Conservation (phyloP, 2,329 filamentous ascomycete species). For the Truncatella angustata region DNA sequence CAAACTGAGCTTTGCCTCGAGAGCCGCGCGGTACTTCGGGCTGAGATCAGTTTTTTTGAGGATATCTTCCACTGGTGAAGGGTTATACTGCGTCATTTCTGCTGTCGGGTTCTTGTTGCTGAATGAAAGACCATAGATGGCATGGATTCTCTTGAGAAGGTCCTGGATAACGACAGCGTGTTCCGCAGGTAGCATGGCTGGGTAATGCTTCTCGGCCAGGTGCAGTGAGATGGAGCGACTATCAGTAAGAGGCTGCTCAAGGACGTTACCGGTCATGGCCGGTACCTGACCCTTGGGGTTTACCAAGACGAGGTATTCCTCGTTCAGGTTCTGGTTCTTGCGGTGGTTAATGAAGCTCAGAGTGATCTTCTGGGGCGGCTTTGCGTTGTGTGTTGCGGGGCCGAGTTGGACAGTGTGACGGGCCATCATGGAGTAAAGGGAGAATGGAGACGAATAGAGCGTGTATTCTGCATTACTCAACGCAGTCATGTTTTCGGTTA, state of each 20-base stretch:
- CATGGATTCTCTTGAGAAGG: constrained; percentile 12
- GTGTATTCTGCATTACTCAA: constrained; percentile 10
- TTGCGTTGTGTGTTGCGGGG: constrained; percentile 2
- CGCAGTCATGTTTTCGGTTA: constrained; percentile 3
- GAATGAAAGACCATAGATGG: constrained; percentile 13
- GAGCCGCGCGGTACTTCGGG: constrained; percentile 11
- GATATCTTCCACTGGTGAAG: constrained; percentile 12
- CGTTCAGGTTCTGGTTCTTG: constrained; percentile 12
- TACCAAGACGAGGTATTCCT: constrained; percentile 13
- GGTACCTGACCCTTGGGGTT: constrained; percentile 17
- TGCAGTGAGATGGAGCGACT: constrained; percentile 12
- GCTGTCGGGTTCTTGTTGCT: constrained; percentile 10
- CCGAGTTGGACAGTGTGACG: constrained; percentile 14
- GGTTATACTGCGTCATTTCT: constrained; percentile 11
- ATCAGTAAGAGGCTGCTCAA: constrained; percentile 9
- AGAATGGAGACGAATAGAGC: constrained; percentile 16
- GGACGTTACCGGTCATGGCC: constrained; percentile 13
- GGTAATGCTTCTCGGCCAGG: constrained; percentile 13
- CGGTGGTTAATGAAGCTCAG: constrained; percentile 13
- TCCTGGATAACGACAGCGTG: constrained; percentile 7
- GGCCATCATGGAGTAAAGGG: constrained; percentile 18
- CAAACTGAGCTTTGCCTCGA: constrained; percentile 11
- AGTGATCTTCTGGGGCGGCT: constrained; percentile 3
- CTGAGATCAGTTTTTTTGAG: constrained; percentile 9
- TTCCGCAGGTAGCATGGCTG: constrained; percentile 11